A percentile compares a stretch with the other conserved stretches of the same genome.
These are phyloP conservation scores for Fusarium sp. DNA, from an alignment of 2,329 filamentous ascomycete species.

Conservation along the genomic window DNA sequence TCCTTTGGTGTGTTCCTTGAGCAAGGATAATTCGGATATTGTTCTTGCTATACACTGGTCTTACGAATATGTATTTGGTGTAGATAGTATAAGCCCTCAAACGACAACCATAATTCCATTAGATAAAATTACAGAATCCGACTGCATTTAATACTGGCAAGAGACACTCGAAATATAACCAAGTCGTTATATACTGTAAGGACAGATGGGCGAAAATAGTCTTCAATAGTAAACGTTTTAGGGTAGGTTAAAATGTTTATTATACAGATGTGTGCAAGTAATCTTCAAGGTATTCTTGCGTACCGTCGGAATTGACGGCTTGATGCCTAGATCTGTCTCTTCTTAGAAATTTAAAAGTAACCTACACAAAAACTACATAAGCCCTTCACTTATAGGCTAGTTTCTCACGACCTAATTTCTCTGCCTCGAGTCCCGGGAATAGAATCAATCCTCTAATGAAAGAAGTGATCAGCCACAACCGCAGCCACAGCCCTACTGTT, in stretches of 20 bases:
- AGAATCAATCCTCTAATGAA: not conserved
- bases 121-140: not conserved
- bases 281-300: not conserved
- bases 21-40: not conserved
- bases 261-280: not conserved
- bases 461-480: constrained; percentile 4
- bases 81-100: not conserved
- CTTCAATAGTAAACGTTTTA: not conserved
- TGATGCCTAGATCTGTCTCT: too few species aligned
- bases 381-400: not conserved
- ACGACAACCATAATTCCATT: not conserved
- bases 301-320: not conserved
- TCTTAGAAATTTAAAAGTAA: not conserved
- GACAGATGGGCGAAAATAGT: not conserved
- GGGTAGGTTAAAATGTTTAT: not conserved
- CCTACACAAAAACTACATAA: not conserved
- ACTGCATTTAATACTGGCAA: not conserved
- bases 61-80: not conserved
- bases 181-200: too few species aligned
- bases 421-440: not conserved
- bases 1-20: not conserved
- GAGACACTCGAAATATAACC: not conserved
- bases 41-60: not conserved
- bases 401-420: too few species aligned
- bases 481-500: constrained; percentile 14